These are phyloP conservation scores for Apiotrichum gamsii DNA, from an alignment of 1,284 basidiomycete species.

Conservation along the genomic window DNA sequence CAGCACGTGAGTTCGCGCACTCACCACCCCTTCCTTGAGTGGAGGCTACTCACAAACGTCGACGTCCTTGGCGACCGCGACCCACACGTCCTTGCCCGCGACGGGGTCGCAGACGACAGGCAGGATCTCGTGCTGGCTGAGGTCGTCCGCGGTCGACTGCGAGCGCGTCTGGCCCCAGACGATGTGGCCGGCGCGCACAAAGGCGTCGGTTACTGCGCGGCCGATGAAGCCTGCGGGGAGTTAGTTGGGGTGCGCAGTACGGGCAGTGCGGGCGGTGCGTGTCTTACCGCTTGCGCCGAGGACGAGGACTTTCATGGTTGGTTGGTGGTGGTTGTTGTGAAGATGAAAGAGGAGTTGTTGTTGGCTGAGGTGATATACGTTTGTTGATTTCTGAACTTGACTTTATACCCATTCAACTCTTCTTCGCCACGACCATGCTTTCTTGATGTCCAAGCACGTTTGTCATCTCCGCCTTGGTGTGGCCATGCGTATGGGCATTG, in stretches of 20 bases:
- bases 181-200: conserved; percentile 53
- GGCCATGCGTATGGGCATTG: too few relatives aligned
- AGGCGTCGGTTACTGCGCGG: conserved; percentile 50
- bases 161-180: conserved; percentile 54
- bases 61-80: conserved; percentile 48
- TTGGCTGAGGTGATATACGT: too few relatives aligned
- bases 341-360: not conserved
- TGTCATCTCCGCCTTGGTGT: too few relatives aligned
- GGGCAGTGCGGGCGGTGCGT: too few relatives aligned
- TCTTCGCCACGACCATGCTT: too few relatives aligned
- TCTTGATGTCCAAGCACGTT: too few relatives aligned
- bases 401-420: too few relatives aligned
- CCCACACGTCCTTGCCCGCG: conserved; percentile 42
- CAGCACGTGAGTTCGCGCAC: too few relatives aligned
- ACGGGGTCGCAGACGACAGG: conserved; percentile 51
- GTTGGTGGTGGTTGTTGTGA: not conserved
- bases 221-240: conserved; percentile 55
- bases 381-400: too few relatives aligned
- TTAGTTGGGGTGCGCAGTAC: too few relatives aligned
- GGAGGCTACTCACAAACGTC: conserved; percentile 49
- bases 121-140: conserved; percentile 52
- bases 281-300: conserved; percentile 41
- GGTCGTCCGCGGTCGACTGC: conserved; percentile 17
- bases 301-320: conserved; percentile 39
- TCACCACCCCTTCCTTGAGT: not conserved